A percentile compares a stretch with the other conserved stretches of the same genome.
Conservation (phyloP, 345 rosid species). For the Gossypium anomalum region DNA sequence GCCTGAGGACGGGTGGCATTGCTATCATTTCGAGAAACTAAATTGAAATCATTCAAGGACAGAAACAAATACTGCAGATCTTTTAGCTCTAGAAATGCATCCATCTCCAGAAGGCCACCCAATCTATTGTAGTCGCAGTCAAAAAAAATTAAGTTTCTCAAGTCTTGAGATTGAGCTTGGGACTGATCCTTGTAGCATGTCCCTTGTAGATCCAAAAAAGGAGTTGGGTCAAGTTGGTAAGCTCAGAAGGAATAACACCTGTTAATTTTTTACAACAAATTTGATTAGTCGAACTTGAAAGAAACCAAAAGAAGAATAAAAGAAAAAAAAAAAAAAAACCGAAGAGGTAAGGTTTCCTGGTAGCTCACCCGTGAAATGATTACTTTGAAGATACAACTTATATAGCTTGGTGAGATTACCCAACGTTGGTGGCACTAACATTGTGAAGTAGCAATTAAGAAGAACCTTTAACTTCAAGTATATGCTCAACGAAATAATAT, state of each 20-base stretch:
- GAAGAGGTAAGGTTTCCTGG: background rate
- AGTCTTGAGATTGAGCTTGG: constrained; percentile 12
- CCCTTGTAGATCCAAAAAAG: background rate
- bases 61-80: background rate
- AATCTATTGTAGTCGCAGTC: background rate
- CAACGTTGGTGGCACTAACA: constrained; percentile 18
- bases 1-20: background rate
- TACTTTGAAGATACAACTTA: rapidly evolving
- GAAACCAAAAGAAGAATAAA: too few relatives aligned
- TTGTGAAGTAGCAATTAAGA: constrained; percentile 13
- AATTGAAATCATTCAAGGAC: background rate
- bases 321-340: background rate
- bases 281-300: background rate
- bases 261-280: background rate
- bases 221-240: constrained; percentile 16
- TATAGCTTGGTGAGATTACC: constrained; percentile 18
- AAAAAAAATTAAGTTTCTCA: background rate
- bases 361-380: constrained; percentile 1
- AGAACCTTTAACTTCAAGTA: background rate
- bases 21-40: background rate
- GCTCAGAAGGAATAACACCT: constrained; percentile 1
- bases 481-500: too few relatives aligned
- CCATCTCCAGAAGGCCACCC: constrained; percentile 7
- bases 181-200: constrained; percentile 14
- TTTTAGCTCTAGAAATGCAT: background rate